phyloP scores from a whole-genome alignment of 768 basidiomycete species.

The Boletus bicolor region DNA sequence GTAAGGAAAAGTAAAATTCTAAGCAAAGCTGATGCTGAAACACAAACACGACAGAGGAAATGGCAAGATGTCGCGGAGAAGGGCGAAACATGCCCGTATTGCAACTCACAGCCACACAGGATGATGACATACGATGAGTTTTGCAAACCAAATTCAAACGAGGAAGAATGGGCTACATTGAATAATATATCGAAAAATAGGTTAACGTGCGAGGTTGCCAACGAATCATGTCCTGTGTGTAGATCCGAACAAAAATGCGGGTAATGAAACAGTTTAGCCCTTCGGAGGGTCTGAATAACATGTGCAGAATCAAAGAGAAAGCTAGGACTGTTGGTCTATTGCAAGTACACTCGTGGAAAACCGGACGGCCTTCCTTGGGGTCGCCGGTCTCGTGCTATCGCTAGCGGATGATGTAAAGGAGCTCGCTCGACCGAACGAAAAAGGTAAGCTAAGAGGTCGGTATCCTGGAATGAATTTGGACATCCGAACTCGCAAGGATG shows the following conservation, averaged over 20 bases:
- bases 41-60: slow-evolving; percentile 1
- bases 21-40: slow-evolving; percentile 4
- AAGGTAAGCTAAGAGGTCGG: slow-evolving; percentile 35
- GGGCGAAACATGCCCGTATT: not conserved
- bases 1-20: not conserved
- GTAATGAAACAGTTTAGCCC: slow-evolving; percentile 15
- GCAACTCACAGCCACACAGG: slow-evolving; percentile 28
- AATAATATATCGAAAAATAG: slow-evolving; percentile 30
- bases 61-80: not conserved
- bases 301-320: slow-evolving; percentile 1
- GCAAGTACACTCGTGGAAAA: slow-evolving; percentile 49
- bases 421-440: slow-evolving; percentile 34
- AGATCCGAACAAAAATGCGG: slow-evolving; percentile 23
- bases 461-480: slow-evolving; percentile 48
- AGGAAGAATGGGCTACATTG: slow-evolving; percentile 28
- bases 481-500: slow-evolving; percentile 48
- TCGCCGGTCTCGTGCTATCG: slow-evolving; percentile 38
- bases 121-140: slow-evolving; percentile 18
- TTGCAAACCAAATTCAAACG: slow-evolving; percentile 5
- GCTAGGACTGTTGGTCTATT: slow-evolving; percentile 23
- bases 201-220: slow-evolving; percentile 15
- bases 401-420: slow-evolving; percentile 33
- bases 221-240: slow-evolving; percentile 18
- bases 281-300: slow-evolving; percentile 1
- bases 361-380: slow-evolving; percentile 58